Base-by-base conservation (phyloP, 768 basidiomycete species). In the Suillus cothurnatus region DNA sequence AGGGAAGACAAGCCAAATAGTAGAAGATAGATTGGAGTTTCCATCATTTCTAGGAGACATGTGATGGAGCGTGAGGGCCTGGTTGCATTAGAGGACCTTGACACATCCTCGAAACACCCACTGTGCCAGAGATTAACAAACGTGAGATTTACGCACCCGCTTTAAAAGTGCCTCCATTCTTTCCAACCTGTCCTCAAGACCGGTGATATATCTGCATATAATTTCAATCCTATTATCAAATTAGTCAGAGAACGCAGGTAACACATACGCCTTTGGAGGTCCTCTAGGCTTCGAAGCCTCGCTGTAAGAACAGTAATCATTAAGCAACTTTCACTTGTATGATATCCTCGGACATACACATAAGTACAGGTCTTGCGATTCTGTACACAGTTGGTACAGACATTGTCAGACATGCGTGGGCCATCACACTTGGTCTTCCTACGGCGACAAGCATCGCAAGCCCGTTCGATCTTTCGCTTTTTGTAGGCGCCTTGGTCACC, bases 281-380 rank as follows among this genome's bases (percentile, higher is more conserved):
- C 87, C 87, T 62, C 88, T 81, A 64, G 88, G 88, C 67, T 86
- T 85, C 5, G 88, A 89, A 2, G 79, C 80, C 72, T 89, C 88
- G n/a, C 87, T 88, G 56, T 34, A 55, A 53, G 2, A 14, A 38
- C 6, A 7, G 4, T 0, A 23, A 32, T 23, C 12, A 19, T 36
- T 72, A 0, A 71, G 63, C 8, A 34, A 61, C 53, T 55, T 50
- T 31, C 57, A 28, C n/a, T 31, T 47, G 19, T 34, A 21, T 26
- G 68, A 63, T 61, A 43, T 4, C 49, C 57, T 43, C 39, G 61
- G 41, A 80, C 85, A 58, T 67, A 87, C 87, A 88, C 66, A 70
- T 90, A 90, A 34, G 87, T 87, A 65, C 88, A 90, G 4, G 77
- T 69, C 67, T 84, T 86, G 66, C 78, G 76, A 64, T 79, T 73